Percentiles rank a stretch among this genome's conserved stretches.
Evolutionary conservation across 2,329 filamentous ascomycete species (phyloP).

Genomic region (Thielaviopsis euricoi): DNA sequence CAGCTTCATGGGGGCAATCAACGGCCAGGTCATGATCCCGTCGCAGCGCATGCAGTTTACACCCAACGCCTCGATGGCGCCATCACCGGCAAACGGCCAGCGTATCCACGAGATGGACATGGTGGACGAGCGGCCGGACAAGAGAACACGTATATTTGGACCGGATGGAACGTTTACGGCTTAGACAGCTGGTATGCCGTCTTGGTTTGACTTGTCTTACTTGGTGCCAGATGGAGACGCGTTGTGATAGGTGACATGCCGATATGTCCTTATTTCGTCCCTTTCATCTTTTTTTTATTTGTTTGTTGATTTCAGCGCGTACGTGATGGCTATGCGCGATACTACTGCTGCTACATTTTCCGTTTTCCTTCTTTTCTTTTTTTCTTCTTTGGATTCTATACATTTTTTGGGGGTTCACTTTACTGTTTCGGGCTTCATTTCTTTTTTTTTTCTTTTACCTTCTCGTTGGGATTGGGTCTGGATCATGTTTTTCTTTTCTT

Average conservation of each 20-base stretch:
- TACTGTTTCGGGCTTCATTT: not conserved
- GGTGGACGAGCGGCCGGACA: conserved; percentile 10
- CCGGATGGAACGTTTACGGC: conserved; percentile 6
- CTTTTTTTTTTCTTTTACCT: not conserved
- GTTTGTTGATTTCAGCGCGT: not conserved
- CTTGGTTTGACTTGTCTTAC: no score
- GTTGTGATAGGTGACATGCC: no score
- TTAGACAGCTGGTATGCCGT: not conserved
- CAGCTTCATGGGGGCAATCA: not conserved
- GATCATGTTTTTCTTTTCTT: not conserved
- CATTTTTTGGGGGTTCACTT: no score
- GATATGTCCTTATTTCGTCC: not conserved
- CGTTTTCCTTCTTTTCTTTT: not conserved
- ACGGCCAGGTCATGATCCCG: conserved; percentile 1
- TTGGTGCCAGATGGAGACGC: no score
- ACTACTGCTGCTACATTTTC: not conserved
- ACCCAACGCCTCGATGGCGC: not conserved
- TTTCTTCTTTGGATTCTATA: not conserved
- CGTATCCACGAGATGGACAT: not conserved
- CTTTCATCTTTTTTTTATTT: not conserved
- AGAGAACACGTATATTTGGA: conserved; percentile 9
- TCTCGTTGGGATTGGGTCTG: no score
- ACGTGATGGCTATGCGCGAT: no score
- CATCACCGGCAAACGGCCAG: not conserved
- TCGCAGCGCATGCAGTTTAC: conserved; percentile 6